Conservation (phyloP, 1,284 basidiomycete species). For the Tilletiopsis washingtonensis region DNA sequence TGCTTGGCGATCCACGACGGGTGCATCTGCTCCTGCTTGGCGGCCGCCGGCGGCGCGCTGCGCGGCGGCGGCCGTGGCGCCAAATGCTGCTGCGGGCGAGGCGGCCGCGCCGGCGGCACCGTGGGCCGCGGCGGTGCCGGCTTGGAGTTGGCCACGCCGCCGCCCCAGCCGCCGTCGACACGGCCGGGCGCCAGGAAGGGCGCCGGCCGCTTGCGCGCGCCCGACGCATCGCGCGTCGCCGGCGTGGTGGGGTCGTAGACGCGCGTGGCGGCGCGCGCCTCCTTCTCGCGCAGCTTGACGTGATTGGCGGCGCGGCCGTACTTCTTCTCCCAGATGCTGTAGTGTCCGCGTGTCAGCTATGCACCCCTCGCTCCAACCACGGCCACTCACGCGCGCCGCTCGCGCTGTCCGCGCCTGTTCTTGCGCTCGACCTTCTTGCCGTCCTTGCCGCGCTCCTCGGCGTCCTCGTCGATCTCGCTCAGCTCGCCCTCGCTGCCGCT, state of each 20-base stretch:
- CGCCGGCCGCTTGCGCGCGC: neutral
- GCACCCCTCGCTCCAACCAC: neutral
- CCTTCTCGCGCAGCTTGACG: constrained; percentile 50
- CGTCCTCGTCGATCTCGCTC: constrained; percentile 51
- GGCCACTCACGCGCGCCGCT: constrained; percentile 71
- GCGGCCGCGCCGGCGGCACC: neutral
- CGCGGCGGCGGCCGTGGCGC: neutral
- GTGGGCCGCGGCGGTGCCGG: neutral
- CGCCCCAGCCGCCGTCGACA: constrained; percentile 11
- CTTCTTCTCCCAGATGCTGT: constrained; percentile 94
- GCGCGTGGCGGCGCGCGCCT: constrained; percentile 3
- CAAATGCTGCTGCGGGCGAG: neutral
- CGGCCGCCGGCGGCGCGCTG: neutral
- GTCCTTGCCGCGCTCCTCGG: constrained; percentile 16
- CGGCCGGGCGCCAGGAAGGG: neutral
- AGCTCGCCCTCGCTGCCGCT: constrained; percentile 62
- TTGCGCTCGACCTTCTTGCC: constrained; percentile 54
- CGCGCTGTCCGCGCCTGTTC: constrained; percentile 84
- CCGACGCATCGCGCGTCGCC: neutral
- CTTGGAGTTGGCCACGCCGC: constrained; percentile 4
- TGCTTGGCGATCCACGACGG: constrained; percentile 40
- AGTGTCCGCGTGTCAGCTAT: neutral
- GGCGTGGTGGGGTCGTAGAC: neutral
- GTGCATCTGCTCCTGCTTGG: constrained; percentile 25
- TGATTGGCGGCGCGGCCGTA: constrained; percentile 85